Evolutionary conservation across 2,329 filamentous ascomycete species (phyloP), one percentile per base, ranked within the genome.

Genomic region (Calonectria naviculata): DNA sequence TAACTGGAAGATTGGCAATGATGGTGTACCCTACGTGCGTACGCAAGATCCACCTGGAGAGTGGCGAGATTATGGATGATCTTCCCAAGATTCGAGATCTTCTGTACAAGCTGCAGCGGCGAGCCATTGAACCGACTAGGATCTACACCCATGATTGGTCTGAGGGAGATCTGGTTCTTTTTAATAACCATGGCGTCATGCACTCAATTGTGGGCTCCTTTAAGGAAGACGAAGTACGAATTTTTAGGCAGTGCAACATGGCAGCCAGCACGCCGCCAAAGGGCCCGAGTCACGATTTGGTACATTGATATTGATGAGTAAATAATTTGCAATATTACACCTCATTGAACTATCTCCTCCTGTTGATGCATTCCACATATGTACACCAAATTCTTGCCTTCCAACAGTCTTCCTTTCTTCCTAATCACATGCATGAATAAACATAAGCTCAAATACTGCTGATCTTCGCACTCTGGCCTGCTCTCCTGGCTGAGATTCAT

Each of bases 161-260:
- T 3, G 52, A 60, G 38, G 64, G 64, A 13, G 64, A 67, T 19
- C 19, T 67, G 21, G 64, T 67, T 60, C 15, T 67, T 1, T 67
- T 67, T 19, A 67, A 67, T 12, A 67, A 67, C 19, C 64, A 67
- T 10, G 64, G 64, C 6, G 52, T 67, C 5, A 67, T 67, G 64
- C 64, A 67, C 17, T 67, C 64, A 5, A 67, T 67, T 47, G 64
- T 67, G 2, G 64, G 52, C 3, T 46, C 64, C 1, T 67, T 67
- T 17, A 58, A 42, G 38, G 15, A 60, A 28, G 28, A 56, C 15
- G 64, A 67, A 12, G 64, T 67, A 5, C 52, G 64, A 13, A 60
- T 67, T 17, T 67, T 67, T 24, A 34, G 64, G 28, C 64, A 67
- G 10, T 67, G 64, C 21, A 67, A 67, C 7, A 67, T 67, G 64